Evolutionary conservation across 73 alveolate genomes (phyloP), one percentile per base, ranked within the genome.

Genomic region (Tetrahymena thermophila): DNA sequence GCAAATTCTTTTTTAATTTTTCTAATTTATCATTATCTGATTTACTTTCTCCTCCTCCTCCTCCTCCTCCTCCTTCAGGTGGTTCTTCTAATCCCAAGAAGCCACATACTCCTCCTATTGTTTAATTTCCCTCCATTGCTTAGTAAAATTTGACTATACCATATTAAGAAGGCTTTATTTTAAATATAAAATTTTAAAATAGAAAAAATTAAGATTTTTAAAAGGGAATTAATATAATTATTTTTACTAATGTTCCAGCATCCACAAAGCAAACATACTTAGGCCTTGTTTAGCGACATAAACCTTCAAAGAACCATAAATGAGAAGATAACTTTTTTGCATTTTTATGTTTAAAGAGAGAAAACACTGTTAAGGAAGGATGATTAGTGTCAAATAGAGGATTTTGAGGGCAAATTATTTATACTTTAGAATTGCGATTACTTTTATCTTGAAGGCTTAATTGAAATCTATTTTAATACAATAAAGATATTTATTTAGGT

Each of bases 281-380:
- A 17, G 97, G 97, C 34, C 94, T 40, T 83, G 58, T 50, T 84
- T 83, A 94, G 34, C 94, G 23, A 37, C 97, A 95, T n/a, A 95
- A 55, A 8, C 97, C 97, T 25, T 94, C 94, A 94, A 95, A 95
- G 93, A 95, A 95, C 97, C 97, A 95, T 6, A 95, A n/a, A 93
- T 95, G 97, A 0, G 97, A 94, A 16, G 96, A 94, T 15, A 95
- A 84, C 34, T 95, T 95, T 35, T 85, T 85, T 1, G 95, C 96
- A 95, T 95, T 95, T 34, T 43, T 85, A 43, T 85, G 93, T 85
- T 95, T 95, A 35, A 95, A 95, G 10, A 95, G 95, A 95, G 93
- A 95, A 85, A 95, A 95, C 35, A 95, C 85, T 17, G 96, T 94
- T 58, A 95, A 23, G 6, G 85, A n/a, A 10, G 85, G 37, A 2